These are phyloP conservation scores for Lagenaria siceraria DNA, from an alignment of 306 rosid species.

Conservation along the genomic window DNA sequence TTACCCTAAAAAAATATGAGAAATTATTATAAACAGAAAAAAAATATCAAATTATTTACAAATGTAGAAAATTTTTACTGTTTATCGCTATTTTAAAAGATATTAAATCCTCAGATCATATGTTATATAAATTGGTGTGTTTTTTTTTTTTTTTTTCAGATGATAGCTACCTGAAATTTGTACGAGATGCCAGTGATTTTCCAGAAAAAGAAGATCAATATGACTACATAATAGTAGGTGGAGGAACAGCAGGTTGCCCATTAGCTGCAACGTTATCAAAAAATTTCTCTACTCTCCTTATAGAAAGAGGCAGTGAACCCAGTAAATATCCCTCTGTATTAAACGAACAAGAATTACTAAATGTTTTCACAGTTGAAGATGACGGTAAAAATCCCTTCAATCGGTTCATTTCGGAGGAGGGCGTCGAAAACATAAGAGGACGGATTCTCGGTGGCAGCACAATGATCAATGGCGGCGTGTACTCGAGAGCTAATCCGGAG, in stretches of 20 bases:
- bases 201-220: slow-evolving; percentile 2
- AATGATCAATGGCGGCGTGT: slow-evolving; percentile 12
- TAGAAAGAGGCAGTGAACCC: slow-evolving; percentile 16
- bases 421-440: slow-evolving; percentile 11
- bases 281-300: slow-evolving; percentile 1
- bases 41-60: no score
- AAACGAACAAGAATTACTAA: not conserved
- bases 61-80: no score
- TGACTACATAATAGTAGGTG: slow-evolving; percentile 27
- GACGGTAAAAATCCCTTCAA: not conserved
- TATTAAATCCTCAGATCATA: no score
- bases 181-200: not conserved
- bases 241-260: slow-evolving; percentile 26
- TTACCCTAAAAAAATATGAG: no score
- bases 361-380: not conserved
- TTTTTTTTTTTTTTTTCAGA: not conserved
- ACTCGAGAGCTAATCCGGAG: not conserved
- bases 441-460: slow-evolving; percentile 17
- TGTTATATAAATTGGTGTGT: no score
- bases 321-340: not conserved
- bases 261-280: slow-evolving; percentile 22
- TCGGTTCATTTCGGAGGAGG: slow-evolving; percentile 3
- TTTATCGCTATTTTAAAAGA: no score
- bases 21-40: no score
- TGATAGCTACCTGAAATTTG: slow-evolving; percentile 13